Percentiles rank a stretch among this genome's conserved stretches.
Evolutionary conservation across 1,284 basidiomycete genomes (phyloP).

Genomic region (Gymnopus androsaceus): DNA sequence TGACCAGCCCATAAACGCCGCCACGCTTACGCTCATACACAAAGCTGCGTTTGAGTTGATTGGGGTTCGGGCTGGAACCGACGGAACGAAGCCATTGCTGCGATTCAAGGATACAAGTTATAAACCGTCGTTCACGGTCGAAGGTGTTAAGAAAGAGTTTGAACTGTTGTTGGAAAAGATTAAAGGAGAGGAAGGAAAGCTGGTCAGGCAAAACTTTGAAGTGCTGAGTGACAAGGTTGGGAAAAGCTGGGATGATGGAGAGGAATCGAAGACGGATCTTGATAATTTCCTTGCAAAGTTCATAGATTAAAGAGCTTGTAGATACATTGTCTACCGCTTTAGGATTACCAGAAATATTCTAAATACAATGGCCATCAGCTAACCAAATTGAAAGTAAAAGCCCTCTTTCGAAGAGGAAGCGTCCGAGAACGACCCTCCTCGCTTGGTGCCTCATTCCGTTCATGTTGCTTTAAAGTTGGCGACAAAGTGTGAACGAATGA

Average conservation of each 20-base stretch:
- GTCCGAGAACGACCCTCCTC: too few relatives aligned
- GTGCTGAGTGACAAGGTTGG: neutral
- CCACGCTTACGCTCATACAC: neutral
- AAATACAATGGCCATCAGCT: too few relatives aligned
- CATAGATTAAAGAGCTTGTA: too few relatives aligned
- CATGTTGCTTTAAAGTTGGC: too few relatives aligned
- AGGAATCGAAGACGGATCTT: too few relatives aligned
- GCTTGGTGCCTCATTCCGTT: too few relatives aligned
- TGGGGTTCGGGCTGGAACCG: conserved; percentile 1
- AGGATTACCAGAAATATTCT: too few relatives aligned
- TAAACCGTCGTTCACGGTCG: conserved; percentile 4
- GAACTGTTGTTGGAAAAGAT: neutral
- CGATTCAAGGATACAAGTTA: neutral
- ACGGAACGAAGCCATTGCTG: neutral
- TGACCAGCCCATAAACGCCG: conserved; percentile 9
- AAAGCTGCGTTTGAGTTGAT: conserved; percentile 10
- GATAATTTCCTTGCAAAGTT: too few relatives aligned
- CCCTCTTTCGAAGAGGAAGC: too few relatives aligned
- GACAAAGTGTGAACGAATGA: too few relatives aligned
- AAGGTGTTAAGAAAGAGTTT: neutral
- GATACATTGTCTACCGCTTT: too few relatives aligned
- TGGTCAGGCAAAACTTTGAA: conserved; percentile 11
- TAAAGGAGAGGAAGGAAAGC: conserved; percentile 7
- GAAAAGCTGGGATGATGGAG: neutral
- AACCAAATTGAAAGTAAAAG: too few relatives aligned